These are phyloP conservation scores for Asparagopsis taxiformis DNA, from an alignment of 31 red algal genomes.

Conservation along the genomic window DNA sequence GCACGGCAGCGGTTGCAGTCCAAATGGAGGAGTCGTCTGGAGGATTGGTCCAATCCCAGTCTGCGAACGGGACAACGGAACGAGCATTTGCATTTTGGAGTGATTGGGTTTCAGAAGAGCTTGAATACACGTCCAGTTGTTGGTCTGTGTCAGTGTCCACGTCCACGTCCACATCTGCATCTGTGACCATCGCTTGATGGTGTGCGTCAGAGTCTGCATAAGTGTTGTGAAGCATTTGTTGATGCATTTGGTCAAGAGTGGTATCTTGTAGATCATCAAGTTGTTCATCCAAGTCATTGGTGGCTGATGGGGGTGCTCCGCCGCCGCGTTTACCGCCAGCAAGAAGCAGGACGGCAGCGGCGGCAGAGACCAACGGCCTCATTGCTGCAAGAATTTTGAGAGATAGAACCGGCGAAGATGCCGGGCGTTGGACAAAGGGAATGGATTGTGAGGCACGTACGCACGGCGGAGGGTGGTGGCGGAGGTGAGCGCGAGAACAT, in stretches of 20 bases:
- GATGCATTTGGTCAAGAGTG: background rate
- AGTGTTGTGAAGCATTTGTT: background rate
- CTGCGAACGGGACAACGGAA: background rate
- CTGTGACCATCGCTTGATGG: background rate
- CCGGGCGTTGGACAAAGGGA: background rate
- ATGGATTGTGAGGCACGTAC: background rate
- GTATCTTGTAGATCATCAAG: slow-evolving; percentile 2
- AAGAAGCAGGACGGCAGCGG: slow-evolving; percentile 59
- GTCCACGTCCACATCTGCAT: too few species aligned
- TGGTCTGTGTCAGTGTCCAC: too few species aligned
- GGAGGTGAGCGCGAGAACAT: background rate
- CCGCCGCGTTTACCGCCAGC: slow-evolving; percentile 40
- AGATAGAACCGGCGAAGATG: background rate
- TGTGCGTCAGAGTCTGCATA: too few species aligned
- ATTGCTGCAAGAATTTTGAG: slow-evolving; percentile 44
- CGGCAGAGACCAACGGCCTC: slow-evolving; percentile 67
- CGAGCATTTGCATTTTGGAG: slow-evolving; percentile 5
- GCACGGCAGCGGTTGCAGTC: slow-evolving; percentile 49
- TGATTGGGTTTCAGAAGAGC: background rate
- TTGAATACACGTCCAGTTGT: background rate
- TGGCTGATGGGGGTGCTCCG: slow-evolving; percentile 5
- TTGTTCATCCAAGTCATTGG: slow-evolving; percentile 1
- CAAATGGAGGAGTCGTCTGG: slow-evolving; percentile 54
- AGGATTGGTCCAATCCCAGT: slow-evolving; percentile 56
- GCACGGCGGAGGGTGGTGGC: background rate